These are phyloP conservation scores for Aspergillus cavernicola DNA, from an alignment of 495 filamentous ascomycete genomes.

Conservation along the genomic window DNA sequence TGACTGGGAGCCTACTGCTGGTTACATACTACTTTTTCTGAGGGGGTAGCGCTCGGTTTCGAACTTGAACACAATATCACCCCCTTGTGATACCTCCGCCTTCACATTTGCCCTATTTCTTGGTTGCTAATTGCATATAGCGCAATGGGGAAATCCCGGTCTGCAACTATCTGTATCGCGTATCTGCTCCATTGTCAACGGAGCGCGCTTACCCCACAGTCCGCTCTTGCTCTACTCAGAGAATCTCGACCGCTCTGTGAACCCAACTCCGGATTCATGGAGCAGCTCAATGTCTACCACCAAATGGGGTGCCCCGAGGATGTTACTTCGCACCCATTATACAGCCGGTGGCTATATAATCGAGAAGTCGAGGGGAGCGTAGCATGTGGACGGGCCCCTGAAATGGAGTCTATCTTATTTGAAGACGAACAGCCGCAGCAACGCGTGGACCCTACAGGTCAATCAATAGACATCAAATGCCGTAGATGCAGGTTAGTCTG, in stretches of 20 bases:
- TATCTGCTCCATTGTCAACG: conserved; percentile 70
- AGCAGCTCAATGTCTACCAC: conserved; percentile 82
- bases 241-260: conserved; percentile 68
- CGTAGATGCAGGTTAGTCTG: conserved; percentile 58
- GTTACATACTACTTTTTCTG: not conserved
- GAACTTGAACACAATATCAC: not conserved
- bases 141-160: conserved; percentile 95
- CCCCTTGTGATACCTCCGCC: not conserved
- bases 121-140: conserved; percentile 45
- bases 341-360: conserved; percentile 86
- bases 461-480: conserved; percentile 51
- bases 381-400: conserved; percentile 66
- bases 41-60: not conserved
- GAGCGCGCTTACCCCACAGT: conserved; percentile 48
- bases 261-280: conserved; percentile 86
- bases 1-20: not conserved
- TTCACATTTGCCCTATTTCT: not conserved
- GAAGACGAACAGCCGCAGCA: conserved; percentile 64
- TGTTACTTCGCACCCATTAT: conserved; percentile 64
- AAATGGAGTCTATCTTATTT: conserved; percentile 71
- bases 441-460: conserved; percentile 19
- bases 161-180: conserved; percentile 76
- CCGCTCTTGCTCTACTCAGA: conserved; percentile 60
- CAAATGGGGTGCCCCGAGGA: conserved; percentile 72
- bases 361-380: conserved; percentile 71